phyloP scores from a whole-genome alignment of 2,329 filamentous ascomycete genomes.

The Colletotrichum acutatum region DNA sequence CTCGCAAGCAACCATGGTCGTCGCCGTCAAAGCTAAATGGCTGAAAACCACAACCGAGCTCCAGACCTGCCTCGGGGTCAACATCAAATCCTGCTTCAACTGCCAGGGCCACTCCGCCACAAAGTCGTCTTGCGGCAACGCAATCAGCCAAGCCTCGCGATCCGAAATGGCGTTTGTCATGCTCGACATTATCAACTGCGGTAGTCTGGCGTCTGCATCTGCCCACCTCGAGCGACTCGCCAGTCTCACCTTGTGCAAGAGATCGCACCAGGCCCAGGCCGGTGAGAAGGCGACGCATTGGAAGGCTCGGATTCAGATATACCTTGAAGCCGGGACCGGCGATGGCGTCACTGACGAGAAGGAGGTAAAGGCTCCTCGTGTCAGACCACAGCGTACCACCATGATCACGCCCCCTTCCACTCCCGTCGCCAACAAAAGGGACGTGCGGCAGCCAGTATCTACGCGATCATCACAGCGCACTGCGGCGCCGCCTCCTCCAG shows the following conservation, averaged over 20 bases:
- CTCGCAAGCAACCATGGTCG: neutral
- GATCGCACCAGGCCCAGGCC: conserved; percentile 3
- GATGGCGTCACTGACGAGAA: no score
- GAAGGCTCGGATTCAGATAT: neutral
- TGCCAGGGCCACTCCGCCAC: conserved; percentile 10
- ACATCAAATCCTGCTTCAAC: neutral
- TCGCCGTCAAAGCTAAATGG: neutral
- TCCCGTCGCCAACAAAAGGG: no score
- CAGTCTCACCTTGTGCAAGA: conserved; percentile 15
- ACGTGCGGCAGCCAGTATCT: no score
- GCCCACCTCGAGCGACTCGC: conserved; percentile 9
- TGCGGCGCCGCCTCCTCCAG: no score
- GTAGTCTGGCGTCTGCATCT: neutral
- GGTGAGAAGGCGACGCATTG: conserved; percentile 4
- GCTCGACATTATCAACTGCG: neutral
- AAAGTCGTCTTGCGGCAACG: conserved; percentile 9
- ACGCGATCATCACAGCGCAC: no score
- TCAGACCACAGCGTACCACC: neutral
- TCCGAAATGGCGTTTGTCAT: neutral
- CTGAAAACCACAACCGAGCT: conserved; percentile 2
- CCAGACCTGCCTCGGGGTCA: neutral
- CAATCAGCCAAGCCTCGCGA: conserved; percentile 1
- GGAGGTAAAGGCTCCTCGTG: neutral
- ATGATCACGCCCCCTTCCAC: no score
- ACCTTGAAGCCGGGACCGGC: neutral